Evolutionary conservation across 345 rosid species (phyloP).

Genomic region (Raphanus sativus): DNA sequence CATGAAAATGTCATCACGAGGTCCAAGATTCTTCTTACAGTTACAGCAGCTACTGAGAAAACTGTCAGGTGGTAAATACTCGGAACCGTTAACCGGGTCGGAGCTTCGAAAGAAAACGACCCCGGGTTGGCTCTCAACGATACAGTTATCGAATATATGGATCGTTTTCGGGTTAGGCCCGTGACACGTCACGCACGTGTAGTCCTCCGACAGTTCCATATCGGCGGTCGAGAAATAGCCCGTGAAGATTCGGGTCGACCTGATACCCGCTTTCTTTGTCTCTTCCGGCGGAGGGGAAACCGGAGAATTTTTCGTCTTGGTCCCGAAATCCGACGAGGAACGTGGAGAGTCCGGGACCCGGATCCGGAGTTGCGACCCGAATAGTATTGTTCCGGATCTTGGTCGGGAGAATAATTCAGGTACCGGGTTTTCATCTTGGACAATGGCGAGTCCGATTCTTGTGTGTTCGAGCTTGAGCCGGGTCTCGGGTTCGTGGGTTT

Average conservation of each 20-base stretch:
- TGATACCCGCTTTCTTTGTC: conserved; percentile 28
- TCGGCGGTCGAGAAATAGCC: conserved; percentile 55
- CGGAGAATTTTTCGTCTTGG: conserved; percentile 55
- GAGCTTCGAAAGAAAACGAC: conserved; percentile 42
- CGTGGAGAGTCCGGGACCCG: conserved; percentile 71
- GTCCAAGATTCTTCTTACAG: conserved; percentile 79
- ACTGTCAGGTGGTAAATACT: conserved; percentile 46
- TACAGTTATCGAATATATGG: conserved; percentile 80
- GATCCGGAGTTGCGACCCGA: conserved; percentile 79
- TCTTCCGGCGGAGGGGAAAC: conserved; percentile 22
- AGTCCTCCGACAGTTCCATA: conserved; percentile 89
- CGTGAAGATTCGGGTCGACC: conserved; percentile 43
- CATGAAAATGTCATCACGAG: conserved; percentile 85
- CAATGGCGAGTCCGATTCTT: conserved; percentile 69
- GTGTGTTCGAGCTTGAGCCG: conserved; percentile 50
- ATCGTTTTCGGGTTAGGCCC: conserved; percentile 87
- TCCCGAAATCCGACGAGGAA: conserved; percentile 63
- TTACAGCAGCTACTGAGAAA: conserved; percentile 73
- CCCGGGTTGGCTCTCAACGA: conserved; percentile 67
- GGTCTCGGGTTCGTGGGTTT: conserved; percentile 45
- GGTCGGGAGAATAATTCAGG: conserved; percentile 45
- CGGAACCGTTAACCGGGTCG: conserved; percentile 36
- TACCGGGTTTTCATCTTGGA: conserved; percentile 40
- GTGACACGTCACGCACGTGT: conserved; percentile 81
- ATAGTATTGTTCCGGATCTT: conserved; percentile 54